Conservation (phyloP, 2,329 filamentous ascomycete genomes). For the Ophiostoma australiae region DNA sequence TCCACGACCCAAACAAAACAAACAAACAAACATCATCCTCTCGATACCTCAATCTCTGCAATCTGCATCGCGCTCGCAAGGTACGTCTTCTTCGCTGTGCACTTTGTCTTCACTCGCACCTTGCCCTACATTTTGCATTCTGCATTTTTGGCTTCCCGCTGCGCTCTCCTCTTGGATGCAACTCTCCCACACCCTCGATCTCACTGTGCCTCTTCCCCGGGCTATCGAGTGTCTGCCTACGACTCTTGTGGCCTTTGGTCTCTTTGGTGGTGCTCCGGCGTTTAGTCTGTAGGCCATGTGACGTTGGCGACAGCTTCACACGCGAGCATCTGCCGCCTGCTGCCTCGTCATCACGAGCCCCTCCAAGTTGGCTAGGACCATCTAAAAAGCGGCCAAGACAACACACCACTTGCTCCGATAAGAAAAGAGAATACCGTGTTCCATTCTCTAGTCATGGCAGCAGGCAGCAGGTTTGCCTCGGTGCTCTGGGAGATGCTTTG, state of each 20-base stretch:
- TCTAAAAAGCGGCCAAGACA: neutral
- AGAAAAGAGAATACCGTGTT: neutral
- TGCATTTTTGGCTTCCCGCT: neutral
- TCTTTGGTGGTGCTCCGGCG: neutral
- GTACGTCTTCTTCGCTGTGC: conserved; percentile 7
- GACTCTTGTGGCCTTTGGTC: neutral
- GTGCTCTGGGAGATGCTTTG: neutral
- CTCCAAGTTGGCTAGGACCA: neutral
- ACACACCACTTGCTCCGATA: conserved; percentile 6
- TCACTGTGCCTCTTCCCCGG: neutral
- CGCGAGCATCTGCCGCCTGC: neutral
- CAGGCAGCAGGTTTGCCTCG: conserved; percentile 7
- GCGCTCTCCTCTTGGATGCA: neutral
- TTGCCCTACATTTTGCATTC: neutral
- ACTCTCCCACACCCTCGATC: neutral
- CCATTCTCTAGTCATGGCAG: neutral
- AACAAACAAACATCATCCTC: neutral
- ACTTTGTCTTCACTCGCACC: neutral
- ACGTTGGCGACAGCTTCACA: neutral
- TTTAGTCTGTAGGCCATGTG: neutral
- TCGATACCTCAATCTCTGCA: neutral
- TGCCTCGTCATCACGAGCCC: conserved; percentile 22
- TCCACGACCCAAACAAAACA: neutral
- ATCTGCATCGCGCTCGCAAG: neutral
- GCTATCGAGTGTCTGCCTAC: neutral